Evolutionary conservation across 2,329 filamentous ascomycete species (phyloP), one percentile per base, ranked within the genome.

Genomic region (Colletotrichum sp.): DNA sequence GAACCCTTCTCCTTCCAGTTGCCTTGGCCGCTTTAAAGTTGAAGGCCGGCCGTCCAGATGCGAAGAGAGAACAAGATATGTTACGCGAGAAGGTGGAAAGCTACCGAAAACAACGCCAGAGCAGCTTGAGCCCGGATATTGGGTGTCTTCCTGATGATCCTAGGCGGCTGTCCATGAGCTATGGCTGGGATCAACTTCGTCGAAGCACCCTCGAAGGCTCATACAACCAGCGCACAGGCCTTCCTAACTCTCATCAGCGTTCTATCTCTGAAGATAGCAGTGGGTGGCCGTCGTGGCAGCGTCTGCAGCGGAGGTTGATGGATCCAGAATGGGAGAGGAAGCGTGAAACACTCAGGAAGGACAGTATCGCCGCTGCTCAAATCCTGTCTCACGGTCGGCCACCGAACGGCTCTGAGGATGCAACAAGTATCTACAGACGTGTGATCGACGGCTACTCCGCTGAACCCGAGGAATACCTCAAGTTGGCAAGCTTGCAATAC

Each of bases 151-250:
- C 39, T 0, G 39, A 48, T n/a, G 39, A 48, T 48, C 9, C 39
- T 48, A n/a, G 5, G 9, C 9, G 39, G 39, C 0, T 48, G 39
- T n/a, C 39, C 9, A 1, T 5, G 2, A 1, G 39, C 9, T 0
- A 12, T 2, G 18, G 39, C 3, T 48, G 39, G 39, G 39, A 48
- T 48, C 39, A 48, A n/a, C 39, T 48, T n/a, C 39, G 39, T 0
- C 18, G 1, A 48, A n/a, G 39, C 0, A n/a, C 39, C 9, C 18
- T 48, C 6, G 39, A n/a, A n/a, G 39, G 39, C 5, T 48, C 39
- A 48, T 48, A 12, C 0, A 48, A n/a, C 18, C 39, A n/a, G 39
- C 3, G 5, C 9, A 4, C 39, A 48, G 39, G 18, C 39, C 39
- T 48, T 48, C 39, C 39, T n/a, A n/a, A n/a, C 4, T n/a, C 39